Evolutionary conservation across 2,329 filamentous ascomycete genomes (phyloP), one percentile per base, ranked within the genome.

Genomic region (Aspergillus aculeatinus): DNA sequence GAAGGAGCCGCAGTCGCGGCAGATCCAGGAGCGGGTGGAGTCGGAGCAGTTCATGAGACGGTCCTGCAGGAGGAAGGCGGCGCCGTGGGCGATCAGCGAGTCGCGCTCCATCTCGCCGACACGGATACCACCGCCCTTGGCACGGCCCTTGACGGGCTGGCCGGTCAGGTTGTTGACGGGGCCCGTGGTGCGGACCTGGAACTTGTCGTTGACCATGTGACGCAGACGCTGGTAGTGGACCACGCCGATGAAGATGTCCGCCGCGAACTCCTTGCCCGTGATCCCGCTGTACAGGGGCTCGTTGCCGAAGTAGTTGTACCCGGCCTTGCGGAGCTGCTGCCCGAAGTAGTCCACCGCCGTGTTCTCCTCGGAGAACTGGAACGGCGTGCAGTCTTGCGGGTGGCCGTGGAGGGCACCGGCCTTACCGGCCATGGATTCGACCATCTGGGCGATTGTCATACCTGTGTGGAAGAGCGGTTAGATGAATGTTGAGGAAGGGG

Each of bases 151-250:
- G 82, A 99, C 95, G 47, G 95, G 95, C 75, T 99, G 95, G 33
- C 94, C 93, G 0, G 94, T 98, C 16, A 95, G 87, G 25, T 89
- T 86, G 58, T 95, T 95, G 48, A 97, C 89, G 1, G 93, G 93
- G 58, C 95, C 95, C 0, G 95, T 98, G 2, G 95, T 98, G 77
- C 95, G 88, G 58, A 98, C 95, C 77, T 99, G 95, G 83, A 91
- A 99, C 79, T 99, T 99, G 79, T 99, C 95, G 85, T 97, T 98
- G 59, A 99, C 95, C 95, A 99, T 99, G 88, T 99, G 95, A 75
- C 95, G 85, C 62, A 99, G 85, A 76, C 95, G 89, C 79, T 99
- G 95, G 83, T 99, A 99, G 83, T 98, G 98, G 62, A 99, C 95
- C 11, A 97, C 88, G 51, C 95, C 95, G 61, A 98, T 87, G 80